Base-by-base conservation (phyloP, 208 protist species). In the Trypanosoma vivax region DNA sequence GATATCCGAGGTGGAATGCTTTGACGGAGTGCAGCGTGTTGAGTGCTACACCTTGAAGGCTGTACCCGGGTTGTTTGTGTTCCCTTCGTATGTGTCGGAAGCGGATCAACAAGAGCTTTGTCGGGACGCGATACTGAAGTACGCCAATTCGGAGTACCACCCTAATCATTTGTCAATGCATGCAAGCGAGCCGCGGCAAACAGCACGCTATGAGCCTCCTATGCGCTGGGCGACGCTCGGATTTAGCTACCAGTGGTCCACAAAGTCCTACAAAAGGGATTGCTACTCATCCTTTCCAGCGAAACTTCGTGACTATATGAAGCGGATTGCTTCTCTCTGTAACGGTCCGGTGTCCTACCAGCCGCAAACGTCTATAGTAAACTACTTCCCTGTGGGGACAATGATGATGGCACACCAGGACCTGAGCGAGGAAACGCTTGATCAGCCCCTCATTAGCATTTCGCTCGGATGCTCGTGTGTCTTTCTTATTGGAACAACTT, bases 391-490 rank as follows among this genome's bases (percentile, higher is more conserved):
- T 7, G 83, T 90, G 0, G 82, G 82, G 5, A 60, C 73, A 21
- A 90, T 79, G 73, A 87, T 95, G 78, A 95, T 95, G 88, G 84
- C 72, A 45, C 88, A 95, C 50, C 84, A 91, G 50, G 88, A 95
- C 49, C 50, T 85, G n/a, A 92, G 84, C 60, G 88, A 95, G 57
- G 73, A 83, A 43, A 53, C 53, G 40, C 45, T 92, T 24, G 49
- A 78, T 28, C 79, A 88, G 53, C 88, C 88, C 25, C 60, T 95
- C 9, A 57, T 95, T 28, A 87, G 75, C 40, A 34, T 89, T 23
- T 88, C 78, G 5, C 66, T 95, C 3, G 88, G 88, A 18, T 83
- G 81, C 72, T 88, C 80, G 0, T 69, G 74, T 7, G 66, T 95
- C 6, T 95, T 95, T 45, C 51, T 95, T 16, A 88, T 95, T 76